phyloP scores from a whole-genome alignment of 2,329 filamentous ascomycete species.

The Nemania bipapillata region DNA sequence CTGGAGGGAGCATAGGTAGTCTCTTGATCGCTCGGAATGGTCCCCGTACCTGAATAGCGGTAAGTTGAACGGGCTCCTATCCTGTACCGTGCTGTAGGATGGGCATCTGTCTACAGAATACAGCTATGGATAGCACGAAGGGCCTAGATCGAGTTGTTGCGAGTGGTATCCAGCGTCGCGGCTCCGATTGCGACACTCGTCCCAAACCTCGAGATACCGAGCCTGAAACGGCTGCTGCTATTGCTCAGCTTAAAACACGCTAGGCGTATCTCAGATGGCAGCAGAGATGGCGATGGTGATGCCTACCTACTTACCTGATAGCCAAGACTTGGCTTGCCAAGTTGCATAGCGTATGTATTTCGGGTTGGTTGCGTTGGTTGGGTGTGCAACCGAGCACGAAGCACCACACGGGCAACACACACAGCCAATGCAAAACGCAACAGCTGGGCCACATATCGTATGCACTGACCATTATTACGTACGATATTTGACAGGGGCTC shows the following conservation, averaged over 20 bases:
- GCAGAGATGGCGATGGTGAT: not conserved
- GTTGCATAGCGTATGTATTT: slow-evolving; percentile 14
- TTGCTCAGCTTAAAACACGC: slow-evolving; percentile 7
- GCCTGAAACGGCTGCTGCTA: slow-evolving; percentile 6
- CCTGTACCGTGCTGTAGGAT: too few species aligned
- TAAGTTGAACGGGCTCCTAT: slow-evolving; percentile 8
- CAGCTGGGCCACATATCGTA: slow-evolving; percentile 35
- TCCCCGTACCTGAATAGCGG: slow-evolving; percentile 6
- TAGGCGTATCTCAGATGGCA: slow-evolving; percentile 10
- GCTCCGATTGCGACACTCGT: slow-evolving; percentile 5
- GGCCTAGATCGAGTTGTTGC: not conserved
- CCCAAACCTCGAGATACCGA: slow-evolving; percentile 1
- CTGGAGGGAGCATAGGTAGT: slow-evolving; percentile 18
- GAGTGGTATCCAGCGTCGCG: slow-evolving; percentile 5
- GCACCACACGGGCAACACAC: slow-evolving; percentile 11
- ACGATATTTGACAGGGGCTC: slow-evolving; percentile 37
- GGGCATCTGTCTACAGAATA: not conserved
- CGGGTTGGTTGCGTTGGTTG: too few species aligned
- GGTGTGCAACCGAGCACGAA: slow-evolving; percentile 26
- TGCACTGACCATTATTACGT: slow-evolving; percentile 40
- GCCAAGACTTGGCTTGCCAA: slow-evolving; percentile 26
- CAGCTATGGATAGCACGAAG: not conserved
- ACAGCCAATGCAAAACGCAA: slow-evolving; percentile 30
- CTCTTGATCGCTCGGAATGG: slow-evolving; percentile 14
- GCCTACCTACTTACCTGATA: not conserved